These are phyloP conservation scores for Saccharomyces pastorianus DNA, from an alignment of 1,139 yeast species.

Conservation along the genomic window DNA sequence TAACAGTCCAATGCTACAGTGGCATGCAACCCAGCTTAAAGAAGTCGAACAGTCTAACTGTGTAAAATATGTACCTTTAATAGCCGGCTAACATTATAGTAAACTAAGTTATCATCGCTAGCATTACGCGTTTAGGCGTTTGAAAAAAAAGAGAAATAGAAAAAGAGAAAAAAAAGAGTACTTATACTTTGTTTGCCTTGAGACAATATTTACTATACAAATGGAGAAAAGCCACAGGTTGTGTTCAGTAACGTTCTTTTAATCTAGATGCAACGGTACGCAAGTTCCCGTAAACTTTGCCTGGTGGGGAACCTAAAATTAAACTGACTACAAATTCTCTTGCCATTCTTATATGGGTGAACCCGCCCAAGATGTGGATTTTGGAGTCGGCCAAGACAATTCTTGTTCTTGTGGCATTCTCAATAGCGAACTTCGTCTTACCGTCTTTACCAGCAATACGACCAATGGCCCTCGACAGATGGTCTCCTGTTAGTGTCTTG, in stretches of 20 bases:
- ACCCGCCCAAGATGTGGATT: conserved; percentile 94
- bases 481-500: conserved; percentile 90
- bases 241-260: conserved; percentile 76
- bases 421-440: conserved; percentile 95
- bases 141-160: background rate
- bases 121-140: background rate
- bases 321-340: conserved; percentile 91
- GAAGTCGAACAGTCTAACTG: background rate
- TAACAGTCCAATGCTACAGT: background rate
- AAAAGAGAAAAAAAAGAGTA: background rate
- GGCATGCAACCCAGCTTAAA: background rate
- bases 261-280: conserved; percentile 94
- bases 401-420: conserved; percentile 96
- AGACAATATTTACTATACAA: background rate
- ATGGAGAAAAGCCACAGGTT: background rate
- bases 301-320: conserved; percentile 97
- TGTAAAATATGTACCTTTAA: background rate
- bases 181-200: background rate
- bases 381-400: conserved; percentile 94
- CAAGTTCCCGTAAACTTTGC: conserved; percentile 93
- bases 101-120: background rate
- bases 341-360: conserved; percentile 94
- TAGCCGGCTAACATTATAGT: background rate
- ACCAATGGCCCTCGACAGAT: conserved; percentile 95
- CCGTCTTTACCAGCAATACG: conserved; percentile 99